phyloP scores from a whole-genome alignment of 441 rosid species.

The Brassica balearica region DNA sequence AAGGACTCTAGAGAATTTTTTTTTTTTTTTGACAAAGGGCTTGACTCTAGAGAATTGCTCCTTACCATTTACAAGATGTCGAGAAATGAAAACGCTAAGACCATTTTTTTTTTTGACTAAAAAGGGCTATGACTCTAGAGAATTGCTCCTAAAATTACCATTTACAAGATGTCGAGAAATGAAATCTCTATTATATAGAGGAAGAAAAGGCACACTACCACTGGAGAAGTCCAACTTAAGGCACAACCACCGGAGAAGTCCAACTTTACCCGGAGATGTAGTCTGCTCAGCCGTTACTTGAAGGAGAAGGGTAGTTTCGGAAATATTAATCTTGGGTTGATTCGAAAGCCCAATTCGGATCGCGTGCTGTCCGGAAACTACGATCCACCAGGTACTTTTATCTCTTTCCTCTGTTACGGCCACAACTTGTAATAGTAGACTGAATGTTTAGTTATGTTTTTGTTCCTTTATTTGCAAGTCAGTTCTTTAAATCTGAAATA shows the following conservation, averaged over 20 bases:
- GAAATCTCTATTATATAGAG: too few species aligned
- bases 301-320: slow-evolving; percentile 60
- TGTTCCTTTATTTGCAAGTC: not conserved
- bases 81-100: slow-evolving; percentile 26
- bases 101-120: too few species aligned
- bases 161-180: too few species aligned
- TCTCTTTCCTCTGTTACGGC: slow-evolving; percentile 6
- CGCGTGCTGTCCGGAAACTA: slow-evolving; percentile 37
- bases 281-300: slow-evolving; percentile 63
- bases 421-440: not conserved
- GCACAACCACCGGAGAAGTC: slow-evolving; percentile 47
- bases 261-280: slow-evolving; percentile 51
- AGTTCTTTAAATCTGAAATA: slow-evolving; percentile 1
- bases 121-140: too few species aligned
- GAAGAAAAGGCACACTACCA: too few species aligned
- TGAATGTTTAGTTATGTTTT: not conserved
- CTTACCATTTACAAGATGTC: slow-evolving; percentile 30
- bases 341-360: slow-evolving; percentile 23
- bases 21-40: too few species aligned
- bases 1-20: not conserved
- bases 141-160: too few species aligned
- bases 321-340: slow-evolving; percentile 41
- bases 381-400: slow-evolving; percentile 40
- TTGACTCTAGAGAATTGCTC: not conserved
- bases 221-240: too few species aligned